Conservation (phyloP, 2,329 filamentous ascomycete genomes). For the Clathrospora elynae region DNA sequence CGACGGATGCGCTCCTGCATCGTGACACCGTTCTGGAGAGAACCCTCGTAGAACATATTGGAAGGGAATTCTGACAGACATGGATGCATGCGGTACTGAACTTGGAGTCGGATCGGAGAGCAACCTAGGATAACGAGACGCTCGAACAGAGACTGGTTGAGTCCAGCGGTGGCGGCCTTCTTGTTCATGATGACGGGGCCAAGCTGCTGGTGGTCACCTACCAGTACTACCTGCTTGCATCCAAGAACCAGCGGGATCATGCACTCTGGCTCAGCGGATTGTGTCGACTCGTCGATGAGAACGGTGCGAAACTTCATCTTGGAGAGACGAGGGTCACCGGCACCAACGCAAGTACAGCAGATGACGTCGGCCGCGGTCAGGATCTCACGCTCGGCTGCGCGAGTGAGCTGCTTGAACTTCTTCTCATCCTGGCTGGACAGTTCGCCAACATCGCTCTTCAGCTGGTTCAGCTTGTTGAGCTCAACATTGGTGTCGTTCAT, state of each 20-base stretch:
- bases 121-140: constrained; percentile 90
- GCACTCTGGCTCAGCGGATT: constrained; percentile 96
- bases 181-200: constrained; percentile 99
- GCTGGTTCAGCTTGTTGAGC: constrained; percentile 85
- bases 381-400: constrained; percentile 92
- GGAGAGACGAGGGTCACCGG: constrained; percentile 89
- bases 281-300: constrained; percentile 96
- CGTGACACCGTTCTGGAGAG: constrained; percentile 93
- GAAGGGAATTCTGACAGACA: constrained; percentile 96
- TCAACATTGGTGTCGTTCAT: constrained; percentile 97
- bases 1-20: constrained; percentile 84
- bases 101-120: constrained; percentile 88
- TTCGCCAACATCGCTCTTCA: constrained; percentile 91
- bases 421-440: constrained; percentile 96
- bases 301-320: constrained; percentile 99
- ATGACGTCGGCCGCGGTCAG: constrained; percentile 95
- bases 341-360: constrained; percentile 97
- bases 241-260: constrained; percentile 97
- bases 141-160: constrained; percentile 98
- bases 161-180: constrained; percentile 94
- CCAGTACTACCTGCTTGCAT: constrained; percentile 98
- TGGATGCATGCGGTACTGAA: constrained; percentile 99
- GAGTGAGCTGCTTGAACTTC: constrained; percentile 94
- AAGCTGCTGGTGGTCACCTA: constrained; percentile 97
- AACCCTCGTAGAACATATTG: constrained; percentile 99